Percentiles rank a stretch among this genome's conserved stretches.
These are phyloP conservation scores for Pythium sp. DNA, from an alignment of 352 stramenopile genomes.

Conservation along the genomic window DNA sequence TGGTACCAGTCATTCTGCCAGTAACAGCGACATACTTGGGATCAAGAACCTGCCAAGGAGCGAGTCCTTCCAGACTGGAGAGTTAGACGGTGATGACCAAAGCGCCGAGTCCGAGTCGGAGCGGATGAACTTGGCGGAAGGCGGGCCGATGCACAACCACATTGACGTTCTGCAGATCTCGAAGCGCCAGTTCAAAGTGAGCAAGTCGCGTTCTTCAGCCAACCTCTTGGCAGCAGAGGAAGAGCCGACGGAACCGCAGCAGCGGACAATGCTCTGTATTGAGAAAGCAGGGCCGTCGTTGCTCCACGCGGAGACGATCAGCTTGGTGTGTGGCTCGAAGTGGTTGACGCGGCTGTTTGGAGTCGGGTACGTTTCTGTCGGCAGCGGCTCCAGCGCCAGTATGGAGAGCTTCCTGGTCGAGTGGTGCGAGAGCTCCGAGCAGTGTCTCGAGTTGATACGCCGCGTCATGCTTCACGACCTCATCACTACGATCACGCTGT, in stretches of 20 bases:
- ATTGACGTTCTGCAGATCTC: slow-evolving; percentile 52
- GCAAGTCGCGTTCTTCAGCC: neutral
- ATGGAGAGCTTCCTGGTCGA: slow-evolving; percentile 30
- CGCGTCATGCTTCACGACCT: slow-evolving; percentile 30
- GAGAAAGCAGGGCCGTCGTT: slow-evolving; percentile 38
- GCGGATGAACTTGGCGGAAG: slow-evolving; percentile 11
- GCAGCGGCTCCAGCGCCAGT: neutral
- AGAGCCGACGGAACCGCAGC: slow-evolving; percentile 2
- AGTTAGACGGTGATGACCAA: neutral
- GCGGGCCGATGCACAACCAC: slow-evolving; percentile 32
- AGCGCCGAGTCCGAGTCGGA: slow-evolving; percentile 6
- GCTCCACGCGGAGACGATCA: slow-evolving; percentile 34
- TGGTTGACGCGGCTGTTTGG: slow-evolving; percentile 40
- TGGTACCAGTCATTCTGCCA: neutral
- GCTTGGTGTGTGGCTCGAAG: slow-evolving; percentile 29
- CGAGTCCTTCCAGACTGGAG: neutral
- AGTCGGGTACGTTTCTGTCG: slow-evolving; percentile 12
- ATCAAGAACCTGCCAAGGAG: neutral
- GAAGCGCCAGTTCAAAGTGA: slow-evolving; percentile 31
- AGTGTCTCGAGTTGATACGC: slow-evolving; percentile 18
- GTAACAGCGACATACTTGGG: neutral
- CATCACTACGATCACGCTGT: slow-evolving; percentile 36
- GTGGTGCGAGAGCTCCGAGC: slow-evolving; percentile 25
- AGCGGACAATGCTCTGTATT: slow-evolving; percentile 44
- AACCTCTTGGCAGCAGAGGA: neutral